phyloP scores from a whole-genome alignment of 129 eudicot species.

The Flaveria ramosissima region DNA sequence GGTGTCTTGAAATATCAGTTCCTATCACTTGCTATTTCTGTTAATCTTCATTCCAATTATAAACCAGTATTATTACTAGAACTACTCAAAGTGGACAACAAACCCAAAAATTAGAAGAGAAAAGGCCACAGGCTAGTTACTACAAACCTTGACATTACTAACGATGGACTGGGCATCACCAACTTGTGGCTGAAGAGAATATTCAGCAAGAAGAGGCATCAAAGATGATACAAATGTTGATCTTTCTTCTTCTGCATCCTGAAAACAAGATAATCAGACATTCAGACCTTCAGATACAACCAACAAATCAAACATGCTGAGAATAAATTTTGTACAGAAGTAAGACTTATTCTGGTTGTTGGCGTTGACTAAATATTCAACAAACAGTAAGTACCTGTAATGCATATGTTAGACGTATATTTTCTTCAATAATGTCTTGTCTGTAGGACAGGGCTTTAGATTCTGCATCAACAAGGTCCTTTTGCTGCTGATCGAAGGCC shows the following conservation, averaged over 20 bases:
- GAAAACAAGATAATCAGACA: conserved; percentile 29
- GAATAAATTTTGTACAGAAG: background rate
- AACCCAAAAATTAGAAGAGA: background rate
- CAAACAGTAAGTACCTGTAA: conserved; percentile 51
- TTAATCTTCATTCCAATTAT: conserved; percentile 6
- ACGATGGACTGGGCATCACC: conserved; percentile 87
- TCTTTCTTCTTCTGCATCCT: conserved; percentile 94
- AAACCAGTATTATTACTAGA: background rate
- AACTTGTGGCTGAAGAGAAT: conserved; percentile 79
- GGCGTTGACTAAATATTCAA: background rate
- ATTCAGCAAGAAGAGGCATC: conserved; percentile 92
- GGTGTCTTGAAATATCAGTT: background rate
- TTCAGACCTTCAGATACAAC: conserved; percentile 4
- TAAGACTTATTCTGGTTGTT: background rate
- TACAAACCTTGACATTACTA: conserved; percentile 78
- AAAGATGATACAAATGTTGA: conserved; percentile 71
- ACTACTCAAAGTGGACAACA: background rate
- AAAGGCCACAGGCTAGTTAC: background rate
- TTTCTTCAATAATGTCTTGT: conserved; percentile 94
- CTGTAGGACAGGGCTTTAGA: conserved; percentile 93
- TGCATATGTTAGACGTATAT: conserved; percentile 91
- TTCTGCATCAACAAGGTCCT: conserved; percentile 88
- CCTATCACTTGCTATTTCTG: background rate
- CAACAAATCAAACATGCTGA: conserved; percentile 31
- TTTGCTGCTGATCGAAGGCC: conserved; percentile 99